phyloP scores from a whole-genome alignment of 2,329 filamentous ascomycete species.

The Exophiala sp. region DNA sequence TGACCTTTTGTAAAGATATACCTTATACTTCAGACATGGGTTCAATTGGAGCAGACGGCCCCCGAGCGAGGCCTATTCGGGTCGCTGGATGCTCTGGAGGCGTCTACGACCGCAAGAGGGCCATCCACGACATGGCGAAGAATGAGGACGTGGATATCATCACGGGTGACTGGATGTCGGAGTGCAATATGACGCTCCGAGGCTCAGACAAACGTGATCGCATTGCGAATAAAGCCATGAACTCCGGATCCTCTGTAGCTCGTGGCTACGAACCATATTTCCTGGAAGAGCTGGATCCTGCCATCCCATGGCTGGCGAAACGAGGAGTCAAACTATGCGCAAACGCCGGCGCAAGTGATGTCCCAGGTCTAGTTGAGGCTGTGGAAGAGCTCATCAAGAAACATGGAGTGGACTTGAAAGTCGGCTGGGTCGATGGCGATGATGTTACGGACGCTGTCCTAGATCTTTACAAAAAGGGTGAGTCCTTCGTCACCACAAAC shows the following conservation, averaged over 20 bases:
- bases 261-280: slow-evolving; percentile 3
- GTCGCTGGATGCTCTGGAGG: slow-evolving; percentile 8
- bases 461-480: slow-evolving; percentile 34
- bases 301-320: not conserved
- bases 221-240: not conserved
- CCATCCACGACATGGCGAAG: slow-evolving; percentile 21
- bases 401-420: slow-evolving; percentile 36
- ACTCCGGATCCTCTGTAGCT: slow-evolving; percentile 13
- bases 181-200: slow-evolving; percentile 22
- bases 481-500: slow-evolving; percentile 26
- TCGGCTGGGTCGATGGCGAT: slow-evolving; percentile 47
- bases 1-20: too few species aligned
- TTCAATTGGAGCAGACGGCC: too few species aligned
- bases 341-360: slow-evolving; percentile 56
- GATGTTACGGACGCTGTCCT: slow-evolving; percentile 31
- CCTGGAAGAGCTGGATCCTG: slow-evolving; percentile 1
- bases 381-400: slow-evolving; percentile 10
- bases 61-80: too few species aligned
- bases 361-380: slow-evolving; percentile 48
- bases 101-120: slow-evolving; percentile 21
- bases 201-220: slow-evolving; percentile 14
- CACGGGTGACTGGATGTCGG: slow-evolving; percentile 37
- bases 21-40: too few species aligned
- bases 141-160: slow-evolving; percentile 24
- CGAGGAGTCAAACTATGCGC: slow-evolving; percentile 51